Conservation (phyloP, 345 rosid genomes). For the Eutrema japonicum region DNA sequence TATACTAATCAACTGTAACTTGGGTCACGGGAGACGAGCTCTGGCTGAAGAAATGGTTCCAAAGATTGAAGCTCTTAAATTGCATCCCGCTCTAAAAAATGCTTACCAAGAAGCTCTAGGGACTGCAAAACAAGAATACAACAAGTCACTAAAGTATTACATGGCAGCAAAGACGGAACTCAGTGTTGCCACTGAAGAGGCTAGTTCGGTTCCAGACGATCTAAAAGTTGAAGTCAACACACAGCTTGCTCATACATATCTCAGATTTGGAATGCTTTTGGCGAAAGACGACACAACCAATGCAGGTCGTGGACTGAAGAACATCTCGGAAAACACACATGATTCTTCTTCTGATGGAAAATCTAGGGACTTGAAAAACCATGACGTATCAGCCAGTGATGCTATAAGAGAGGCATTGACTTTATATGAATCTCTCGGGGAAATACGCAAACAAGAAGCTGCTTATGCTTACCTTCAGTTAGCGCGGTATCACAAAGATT, state of each 20-base stretch:
- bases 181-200: slow-evolving; percentile 47
- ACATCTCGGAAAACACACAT: slow-evolving; percentile 45
- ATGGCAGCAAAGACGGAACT: slow-evolving; percentile 79
- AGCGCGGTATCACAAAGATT: slow-evolving; percentile 83
- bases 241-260: slow-evolving; percentile 86
- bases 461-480: slow-evolving; percentile 87
- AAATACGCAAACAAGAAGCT: slow-evolving; percentile 80
- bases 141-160: slow-evolving; percentile 74
- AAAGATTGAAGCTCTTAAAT: slow-evolving; percentile 61
- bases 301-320: slow-evolving; percentile 58
- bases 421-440: slow-evolving; percentile 79
- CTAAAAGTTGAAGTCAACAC: slow-evolving; percentile 73
- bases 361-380: slow-evolving; percentile 54
- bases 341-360: slow-evolving; percentile 40
- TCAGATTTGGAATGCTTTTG: slow-evolving; percentile 90
- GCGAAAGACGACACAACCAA: slow-evolving; percentile 67
- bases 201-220: slow-evolving; percentile 47
- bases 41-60: slow-evolving; percentile 89
- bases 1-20: slow-evolving; percentile 74
- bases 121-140: slow-evolving; percentile 70
- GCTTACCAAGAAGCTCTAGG: slow-evolving; percentile 67
- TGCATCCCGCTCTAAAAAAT: slow-evolving; percentile 48
- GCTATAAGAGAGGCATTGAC: slow-evolving; percentile 90
- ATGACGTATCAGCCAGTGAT: slow-evolving; percentile 81
- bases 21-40: slow-evolving; percentile 94